phyloP scores from a whole-genome alignment of 2,329 filamentous ascomycete species.

The Bipolaris zeicola region DNA sequence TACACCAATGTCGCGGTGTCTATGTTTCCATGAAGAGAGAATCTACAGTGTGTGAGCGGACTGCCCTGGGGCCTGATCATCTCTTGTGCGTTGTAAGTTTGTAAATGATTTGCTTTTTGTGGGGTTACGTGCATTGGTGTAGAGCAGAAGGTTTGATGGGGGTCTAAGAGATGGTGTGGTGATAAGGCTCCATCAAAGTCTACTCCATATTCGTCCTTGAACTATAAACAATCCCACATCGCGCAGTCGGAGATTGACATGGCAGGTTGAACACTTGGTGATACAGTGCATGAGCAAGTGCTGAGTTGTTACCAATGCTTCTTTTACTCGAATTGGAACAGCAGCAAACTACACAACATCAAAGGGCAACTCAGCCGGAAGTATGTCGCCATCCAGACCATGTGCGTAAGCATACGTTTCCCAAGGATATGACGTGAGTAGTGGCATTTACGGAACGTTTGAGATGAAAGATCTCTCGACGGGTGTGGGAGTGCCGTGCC shows the following conservation, averaged over 20 bases:
- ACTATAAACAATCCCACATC: neutral
- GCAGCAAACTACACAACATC: neutral
- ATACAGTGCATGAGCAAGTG: neutral
- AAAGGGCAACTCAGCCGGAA: neutral
- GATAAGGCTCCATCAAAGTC: neutral
- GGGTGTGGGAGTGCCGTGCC: conserved; percentile 2
- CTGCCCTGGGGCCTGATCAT: neutral
- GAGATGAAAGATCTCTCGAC: neutral
- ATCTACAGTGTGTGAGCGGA: neutral
- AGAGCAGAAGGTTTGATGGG: neutral
- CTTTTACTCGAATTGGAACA: neutral
- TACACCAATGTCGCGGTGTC: neutral
- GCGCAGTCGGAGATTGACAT: neutral
- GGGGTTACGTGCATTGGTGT: neutral
- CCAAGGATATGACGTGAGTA: neutral
- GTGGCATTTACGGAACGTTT: neutral
- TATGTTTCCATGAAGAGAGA: neutral
- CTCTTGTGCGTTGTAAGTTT: neutral
- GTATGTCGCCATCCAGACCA: neutral
- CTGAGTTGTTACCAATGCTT: neutral
- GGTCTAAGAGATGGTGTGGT: neutral
- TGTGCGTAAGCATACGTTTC: neutral
- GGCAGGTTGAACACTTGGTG: neutral
- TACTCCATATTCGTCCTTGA: neutral
- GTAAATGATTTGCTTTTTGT: neutral